Percentiles rank a stretch among this genome's conserved stretches.
Evolutionary conservation across 495 filamentous ascomycete genomes (phyloP).

Genomic region (Penicillium ucsense): DNA sequence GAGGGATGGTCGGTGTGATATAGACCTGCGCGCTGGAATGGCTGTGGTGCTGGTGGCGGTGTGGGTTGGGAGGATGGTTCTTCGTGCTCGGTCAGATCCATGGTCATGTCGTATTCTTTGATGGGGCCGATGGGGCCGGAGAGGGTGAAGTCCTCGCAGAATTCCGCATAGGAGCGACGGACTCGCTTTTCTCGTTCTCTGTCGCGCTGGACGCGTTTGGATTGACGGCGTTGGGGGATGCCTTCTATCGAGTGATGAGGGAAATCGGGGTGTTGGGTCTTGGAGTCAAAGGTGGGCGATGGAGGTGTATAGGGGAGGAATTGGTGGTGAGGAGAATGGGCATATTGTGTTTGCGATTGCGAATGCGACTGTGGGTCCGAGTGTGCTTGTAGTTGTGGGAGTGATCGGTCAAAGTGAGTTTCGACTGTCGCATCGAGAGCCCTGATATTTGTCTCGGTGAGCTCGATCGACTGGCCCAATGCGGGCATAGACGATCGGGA

Average conservation of each 20-base stretch:
- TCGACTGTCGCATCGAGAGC: background rate
- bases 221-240: too few relatives aligned
- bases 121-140: slow-evolving; percentile 4
- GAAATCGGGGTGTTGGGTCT: too few relatives aligned
- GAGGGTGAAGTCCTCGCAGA: slow-evolving; percentile 15
- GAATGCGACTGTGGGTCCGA: too few relatives aligned
- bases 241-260: background rate
- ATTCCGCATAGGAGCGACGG: slow-evolving; percentile 13
- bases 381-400: too few relatives aligned
- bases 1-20: too few relatives aligned
- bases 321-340: too few relatives aligned
- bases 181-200: slow-evolving; percentile 6
- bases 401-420: background rate
- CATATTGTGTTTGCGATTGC: too few relatives aligned
- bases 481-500: slow-evolving; percentile 4
- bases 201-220: background rate
- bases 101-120: slow-evolving; percentile 7
- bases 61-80: background rate
- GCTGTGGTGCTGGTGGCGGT: background rate
- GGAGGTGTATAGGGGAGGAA: too few relatives aligned
- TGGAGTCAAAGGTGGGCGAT: too few relatives aligned
- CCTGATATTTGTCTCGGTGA: slow-evolving; percentile 12
- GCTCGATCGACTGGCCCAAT: background rate
- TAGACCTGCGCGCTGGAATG: too few relatives aligned
- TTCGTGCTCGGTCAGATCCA: background rate